Evolutionary conservation across 116 monocot species (phyloP).

Genomic region (Iris pallida): DNA sequence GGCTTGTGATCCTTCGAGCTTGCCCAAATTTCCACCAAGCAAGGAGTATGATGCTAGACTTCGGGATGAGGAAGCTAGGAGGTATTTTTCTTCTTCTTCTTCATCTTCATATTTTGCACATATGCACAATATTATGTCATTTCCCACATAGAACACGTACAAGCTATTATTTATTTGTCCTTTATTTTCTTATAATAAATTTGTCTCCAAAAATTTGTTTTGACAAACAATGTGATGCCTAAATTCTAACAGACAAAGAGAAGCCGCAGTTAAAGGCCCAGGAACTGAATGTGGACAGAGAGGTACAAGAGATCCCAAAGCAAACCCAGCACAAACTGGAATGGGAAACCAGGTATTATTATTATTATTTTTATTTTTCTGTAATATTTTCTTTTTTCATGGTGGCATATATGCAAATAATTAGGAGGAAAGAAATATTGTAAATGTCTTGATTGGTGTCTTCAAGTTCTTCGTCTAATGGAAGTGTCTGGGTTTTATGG

Average conservation of each 20-base stretch:
- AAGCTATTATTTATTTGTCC: neutral
- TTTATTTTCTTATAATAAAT: neutral
- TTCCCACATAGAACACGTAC: neutral
- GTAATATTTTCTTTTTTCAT: neutral
- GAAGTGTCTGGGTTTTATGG: neutral
- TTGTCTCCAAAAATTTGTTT: neutral
- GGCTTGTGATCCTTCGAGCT: conserved; percentile 63
- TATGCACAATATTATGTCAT: neutral
- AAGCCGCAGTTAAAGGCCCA: conserved; percentile 19
- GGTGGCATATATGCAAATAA: conserved; percentile 10
- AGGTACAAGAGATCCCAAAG: conserved; percentile 11
- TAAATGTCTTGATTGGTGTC: too few species aligned
- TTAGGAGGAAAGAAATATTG: neutral
- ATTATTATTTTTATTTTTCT: too few species aligned
- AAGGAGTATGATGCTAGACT: conserved; percentile 81
- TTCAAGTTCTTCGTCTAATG: neutral
- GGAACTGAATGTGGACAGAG: conserved; percentile 22
- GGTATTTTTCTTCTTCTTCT: conserved; percentile 50
- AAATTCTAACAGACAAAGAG: conserved; percentile 26
- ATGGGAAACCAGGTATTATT: neutral
- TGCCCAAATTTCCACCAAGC: conserved; percentile 78
- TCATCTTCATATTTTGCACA: neutral
- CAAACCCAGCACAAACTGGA: neutral
- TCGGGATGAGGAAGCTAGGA: conserved; percentile 60
- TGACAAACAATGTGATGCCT: neutral